Evolutionary conservation across 257 asterid species (phyloP).

Genomic region (Nicotiana knightiana): DNA sequence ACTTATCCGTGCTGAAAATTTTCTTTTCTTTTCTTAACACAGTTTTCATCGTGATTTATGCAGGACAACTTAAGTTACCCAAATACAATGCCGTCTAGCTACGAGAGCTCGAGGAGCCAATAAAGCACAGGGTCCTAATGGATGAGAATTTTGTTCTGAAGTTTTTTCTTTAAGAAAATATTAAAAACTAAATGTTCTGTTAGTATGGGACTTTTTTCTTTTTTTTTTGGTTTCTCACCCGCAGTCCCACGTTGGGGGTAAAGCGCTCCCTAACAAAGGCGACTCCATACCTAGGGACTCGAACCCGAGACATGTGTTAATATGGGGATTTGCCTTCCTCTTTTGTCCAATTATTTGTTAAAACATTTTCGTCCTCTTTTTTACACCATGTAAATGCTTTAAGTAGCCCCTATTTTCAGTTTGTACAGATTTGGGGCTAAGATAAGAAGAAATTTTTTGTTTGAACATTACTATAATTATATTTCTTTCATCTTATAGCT

Average conservation of each 20-base stretch:
- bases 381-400: background rate
- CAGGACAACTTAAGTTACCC: conserved; percentile 11
- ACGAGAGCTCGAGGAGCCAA: conserved; percentile 7
- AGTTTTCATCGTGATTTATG: background rate
- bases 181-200: background rate
- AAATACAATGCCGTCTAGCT: background rate
- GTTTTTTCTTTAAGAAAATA: background rate
- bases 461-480: background rate
- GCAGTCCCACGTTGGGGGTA: too few species aligned
- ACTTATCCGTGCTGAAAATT: too few species aligned
- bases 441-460: background rate
- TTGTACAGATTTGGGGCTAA: background rate
- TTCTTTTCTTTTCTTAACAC: background rate
- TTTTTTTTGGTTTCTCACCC: too few species aligned
- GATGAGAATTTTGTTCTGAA: conserved; percentile 3
- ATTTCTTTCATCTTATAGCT: background rate
- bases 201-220: background rate
- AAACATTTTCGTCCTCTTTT: background rate
- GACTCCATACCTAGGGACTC: too few species aligned
- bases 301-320: too few species aligned
- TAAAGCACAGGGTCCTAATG: background rate
- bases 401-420: background rate
- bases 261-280: too few species aligned
- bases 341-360: background rate
- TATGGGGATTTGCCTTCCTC: background rate